Evolutionary conservation across 768 basidiomycete species (phyloP).

Genomic region (Bullera alba): DNA sequence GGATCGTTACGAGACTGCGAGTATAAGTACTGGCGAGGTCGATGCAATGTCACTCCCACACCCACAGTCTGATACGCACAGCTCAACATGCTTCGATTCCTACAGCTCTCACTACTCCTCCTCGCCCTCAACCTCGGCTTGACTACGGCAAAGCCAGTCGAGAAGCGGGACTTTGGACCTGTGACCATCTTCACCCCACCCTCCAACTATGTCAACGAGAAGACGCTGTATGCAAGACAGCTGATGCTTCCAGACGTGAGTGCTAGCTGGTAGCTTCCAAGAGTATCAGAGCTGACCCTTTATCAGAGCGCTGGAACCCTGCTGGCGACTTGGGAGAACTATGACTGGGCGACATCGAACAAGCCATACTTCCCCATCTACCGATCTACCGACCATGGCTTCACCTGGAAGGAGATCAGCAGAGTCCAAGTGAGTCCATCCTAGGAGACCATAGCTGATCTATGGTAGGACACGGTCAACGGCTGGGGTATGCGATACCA

Average conservation of each 20-base stretch:
- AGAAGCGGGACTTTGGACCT: conserved; percentile 17
- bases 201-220: conserved; percentile 10
- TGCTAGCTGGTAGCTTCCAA: neutral
- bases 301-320: conserved; percentile 1
- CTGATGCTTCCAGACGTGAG: conserved; percentile 12
- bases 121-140: too few species aligned
- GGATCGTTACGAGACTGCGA: too few species aligned
- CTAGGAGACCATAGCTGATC: neutral
- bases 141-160: neutral
- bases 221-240: conserved; percentile 15
- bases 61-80: too few species aligned
- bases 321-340: conserved; percentile 24
- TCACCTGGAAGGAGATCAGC: conserved; percentile 11
- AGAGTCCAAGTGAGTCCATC: neutral
- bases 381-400: conserved; percentile 11
- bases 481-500: conserved; percentile 19
- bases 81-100: too few species aligned
- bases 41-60: too few species aligned
- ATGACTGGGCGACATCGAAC: conserved; percentile 3
- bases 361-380: conserved; percentile 20
- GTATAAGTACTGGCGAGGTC: too few species aligned
- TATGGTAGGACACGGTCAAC: conserved; percentile 9
- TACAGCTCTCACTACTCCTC: too few species aligned
- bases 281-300: neutral
- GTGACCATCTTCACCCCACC: conserved; percentile 19